Percentiles rank a stretch among this genome's conserved stretches.
phyloP scores from a whole-genome alignment of 805 yeast genomes.

The Lachancea lanzarotensis region DNA sequence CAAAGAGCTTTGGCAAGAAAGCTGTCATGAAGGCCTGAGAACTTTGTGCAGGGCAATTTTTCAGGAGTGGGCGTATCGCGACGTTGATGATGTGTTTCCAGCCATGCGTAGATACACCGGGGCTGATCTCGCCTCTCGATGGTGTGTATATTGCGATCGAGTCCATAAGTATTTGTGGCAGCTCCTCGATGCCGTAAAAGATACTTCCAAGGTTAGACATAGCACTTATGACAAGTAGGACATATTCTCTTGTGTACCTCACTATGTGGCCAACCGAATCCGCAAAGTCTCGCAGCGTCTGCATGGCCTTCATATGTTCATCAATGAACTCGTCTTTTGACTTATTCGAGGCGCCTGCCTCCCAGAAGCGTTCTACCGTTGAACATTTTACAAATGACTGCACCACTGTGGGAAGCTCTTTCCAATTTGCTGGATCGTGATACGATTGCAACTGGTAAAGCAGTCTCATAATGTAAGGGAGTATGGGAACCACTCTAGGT shows the following conservation, averaged over 20 bases:
- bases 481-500: constrained; percentile 84
- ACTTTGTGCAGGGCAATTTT: constrained; percentile 74
- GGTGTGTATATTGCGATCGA: constrained; percentile 68
- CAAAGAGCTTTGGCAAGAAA: constrained; percentile 70
- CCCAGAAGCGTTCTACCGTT: constrained; percentile 95
- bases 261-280: constrained; percentile 96
- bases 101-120: constrained; percentile 87
- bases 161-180: constrained; percentile 70
- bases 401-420: constrained; percentile 76
- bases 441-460: constrained; percentile 89
- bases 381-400: constrained; percentile 87
- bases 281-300: constrained; percentile 91
- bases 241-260: constrained; percentile 93
- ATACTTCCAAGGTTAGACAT: constrained; percentile 87
- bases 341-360: constrained; percentile 92
- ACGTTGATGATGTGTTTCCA: constrained; percentile 96
- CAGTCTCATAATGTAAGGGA: constrained; percentile 84
- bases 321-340: constrained; percentile 90
- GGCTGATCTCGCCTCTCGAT: constrained; percentile 41
- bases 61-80: constrained; percentile 77
- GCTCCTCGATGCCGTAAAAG: constrained; percentile 75
- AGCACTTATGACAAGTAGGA: constrained; percentile 82
- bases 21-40: constrained; percentile 66
- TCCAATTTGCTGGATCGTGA: constrained; percentile 91
- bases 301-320: constrained; percentile 90